Base-by-base conservation (phyloP, 1,139 yeast species). In the Suhomyces taliae region DNA sequence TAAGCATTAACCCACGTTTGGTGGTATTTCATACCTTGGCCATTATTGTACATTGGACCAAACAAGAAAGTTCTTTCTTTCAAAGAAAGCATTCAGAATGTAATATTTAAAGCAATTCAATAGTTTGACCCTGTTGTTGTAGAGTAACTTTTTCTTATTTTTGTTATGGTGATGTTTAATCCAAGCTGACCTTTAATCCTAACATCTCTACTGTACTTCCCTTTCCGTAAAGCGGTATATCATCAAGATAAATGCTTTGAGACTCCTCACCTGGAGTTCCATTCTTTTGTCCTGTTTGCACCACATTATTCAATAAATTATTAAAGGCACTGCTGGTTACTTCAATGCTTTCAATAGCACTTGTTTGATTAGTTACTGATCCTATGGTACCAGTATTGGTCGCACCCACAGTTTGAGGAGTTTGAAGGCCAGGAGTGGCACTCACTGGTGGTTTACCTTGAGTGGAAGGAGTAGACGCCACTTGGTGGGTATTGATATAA, bases 141-240 rank as follows among this genome's bases (percentile, higher is more conserved):
- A 19, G 24, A 6, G 24, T 3, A 19, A 4, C 3, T 19, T 19
- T 19, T 19, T 19, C 1, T 19, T 19, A 2, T 19, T 19, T 19
- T 19, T 6, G 6, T 4, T 2, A 3, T 19, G 24, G 24, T 19
- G 24, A 19, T 19, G 24, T 6, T 40, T 27, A 36, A 27, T 41
- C 42, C 15, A n/a, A 33, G 32, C 40, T 67, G 19, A 65, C 54
- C 49, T 62, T 62, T 41, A 70, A 50, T 19, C 71, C 72, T 45
- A 72, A 57, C 59, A 58, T 61, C 50, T 70, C 75, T 33, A 71
- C 67, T n/a, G 76, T 70, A 44, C 72, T 66, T 15, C 71, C 74
- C 53, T 67, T 69, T 2, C 76, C 76, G 45, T 69, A 69, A 37
- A 70, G 57, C 24, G 76, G 76, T 19, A 69, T 66, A 48, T 72